These are phyloP conservation scores for Pseudoneurospora amorphoporcata DNA, from an alignment of 495 filamentous ascomycete species.

Conservation along the genomic window DNA sequence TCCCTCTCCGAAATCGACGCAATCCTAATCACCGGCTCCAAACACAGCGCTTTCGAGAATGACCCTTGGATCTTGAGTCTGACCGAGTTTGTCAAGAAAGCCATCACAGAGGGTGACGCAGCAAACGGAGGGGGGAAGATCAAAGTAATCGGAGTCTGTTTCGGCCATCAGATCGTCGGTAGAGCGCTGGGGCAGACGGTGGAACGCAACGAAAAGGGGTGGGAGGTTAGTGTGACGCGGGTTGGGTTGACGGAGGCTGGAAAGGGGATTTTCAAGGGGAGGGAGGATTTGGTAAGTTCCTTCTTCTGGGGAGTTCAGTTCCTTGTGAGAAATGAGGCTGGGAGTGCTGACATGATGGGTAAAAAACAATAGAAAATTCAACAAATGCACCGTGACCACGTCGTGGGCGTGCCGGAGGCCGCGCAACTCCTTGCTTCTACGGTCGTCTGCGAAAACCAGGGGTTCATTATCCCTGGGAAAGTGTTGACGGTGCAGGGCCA, in stretches of 20 bases:
- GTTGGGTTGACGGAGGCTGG: slow-evolving; percentile 62
- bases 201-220: slow-evolving; percentile 54
- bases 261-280: slow-evolving; percentile 54
- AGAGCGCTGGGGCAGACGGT: slow-evolving; percentile 63
- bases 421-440: slow-evolving; percentile 57
- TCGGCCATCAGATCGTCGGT: slow-evolving; percentile 84
- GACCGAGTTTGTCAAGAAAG: slow-evolving; percentile 54
- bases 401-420: slow-evolving; percentile 51
- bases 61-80: slow-evolving; percentile 67
- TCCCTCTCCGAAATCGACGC: slow-evolving; percentile 65
- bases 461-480: slow-evolving; percentile 57
- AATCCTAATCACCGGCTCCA: slow-evolving; percentile 69
- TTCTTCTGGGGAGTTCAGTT: background rate
- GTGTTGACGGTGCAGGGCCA: slow-evolving; percentile 83
- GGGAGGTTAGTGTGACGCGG: slow-evolving; percentile 71
- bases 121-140: slow-evolving; percentile 35
- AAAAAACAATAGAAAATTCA: slow-evolving; percentile 39
- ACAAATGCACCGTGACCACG: slow-evolving; percentile 85
- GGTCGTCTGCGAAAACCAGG: slow-evolving; percentile 61
- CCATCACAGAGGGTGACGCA: slow-evolving; percentile 14
- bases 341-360: background rate
- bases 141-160: slow-evolving; percentile 71
- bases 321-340: background rate
- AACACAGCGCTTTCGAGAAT: slow-evolving; percentile 45
- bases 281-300: slow-evolving; percentile 52